Percentiles rank a stretch among this genome's conserved stretches.
Evolutionary conservation across 345 rosid genomes (phyloP).

Genomic region (Anastatica hierochuntica): DNA sequence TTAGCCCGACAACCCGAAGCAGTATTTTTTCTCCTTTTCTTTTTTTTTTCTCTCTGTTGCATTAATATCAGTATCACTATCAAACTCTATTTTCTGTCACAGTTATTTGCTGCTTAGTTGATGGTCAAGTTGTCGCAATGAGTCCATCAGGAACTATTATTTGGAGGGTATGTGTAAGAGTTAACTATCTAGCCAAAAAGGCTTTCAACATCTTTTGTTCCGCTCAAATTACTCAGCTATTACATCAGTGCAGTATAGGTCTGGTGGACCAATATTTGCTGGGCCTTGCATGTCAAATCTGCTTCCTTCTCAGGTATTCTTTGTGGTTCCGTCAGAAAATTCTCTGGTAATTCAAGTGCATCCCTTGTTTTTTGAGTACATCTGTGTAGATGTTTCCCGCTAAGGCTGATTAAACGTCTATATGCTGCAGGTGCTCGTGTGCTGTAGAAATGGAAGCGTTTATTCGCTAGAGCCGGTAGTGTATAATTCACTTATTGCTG

Average conservation of each 20-base stretch:
- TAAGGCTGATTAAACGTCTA: neutral
- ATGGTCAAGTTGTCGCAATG: conserved; percentile 60
- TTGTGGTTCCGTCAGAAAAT: neutral
- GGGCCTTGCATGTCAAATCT: conserved; percentile 60
- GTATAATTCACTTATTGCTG: neutral
- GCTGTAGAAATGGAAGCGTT: conserved; percentile 75
- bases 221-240: neutral
- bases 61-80: neutral
- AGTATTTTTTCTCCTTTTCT: conserved; percentile 26
- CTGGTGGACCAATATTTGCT: conserved; percentile 87
- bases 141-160: conserved; percentile 46
- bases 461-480: conserved; percentile 64
- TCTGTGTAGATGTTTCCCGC: neutral
- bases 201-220: conserved; percentile 14
- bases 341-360: neutral
- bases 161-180: conserved; percentile 60
- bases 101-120: conserved; percentile 93
- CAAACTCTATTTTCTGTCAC: conserved; percentile 17
- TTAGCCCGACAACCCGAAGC: conserved; percentile 38
- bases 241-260: conserved; percentile 38
- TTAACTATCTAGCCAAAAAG: neutral
- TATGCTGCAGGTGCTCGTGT: conserved; percentile 55
- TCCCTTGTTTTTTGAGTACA: neutral
- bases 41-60: neutral
- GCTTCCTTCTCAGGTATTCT: conserved; percentile 76